Conservation (phyloP, 345 rosid genomes). For the Salix purpurea region DNA sequence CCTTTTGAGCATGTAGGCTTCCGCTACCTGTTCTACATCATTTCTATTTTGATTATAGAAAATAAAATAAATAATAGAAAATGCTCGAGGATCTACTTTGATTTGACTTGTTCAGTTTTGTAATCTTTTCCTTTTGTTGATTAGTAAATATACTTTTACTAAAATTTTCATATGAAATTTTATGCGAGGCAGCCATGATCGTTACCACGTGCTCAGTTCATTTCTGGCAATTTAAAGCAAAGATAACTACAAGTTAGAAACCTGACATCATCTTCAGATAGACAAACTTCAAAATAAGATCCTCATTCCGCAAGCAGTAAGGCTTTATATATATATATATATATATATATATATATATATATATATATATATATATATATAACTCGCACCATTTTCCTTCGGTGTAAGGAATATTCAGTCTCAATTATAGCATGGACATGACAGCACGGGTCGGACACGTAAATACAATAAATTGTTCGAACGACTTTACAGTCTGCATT, state of each 20-base stretch:
- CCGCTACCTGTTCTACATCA: too few relatives aligned
- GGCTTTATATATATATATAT: background rate
- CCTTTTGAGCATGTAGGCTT: too few relatives aligned
- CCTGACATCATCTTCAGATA: background rate
- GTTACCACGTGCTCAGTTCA: background rate
- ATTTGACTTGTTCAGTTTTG: too few relatives aligned
- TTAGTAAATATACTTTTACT: too few relatives aligned
- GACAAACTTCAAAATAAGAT: background rate
- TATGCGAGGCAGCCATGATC: too few relatives aligned
- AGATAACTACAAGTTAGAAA: background rate
- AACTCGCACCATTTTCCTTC: background rate
- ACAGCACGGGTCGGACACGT: background rate
- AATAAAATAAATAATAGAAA: too few relatives aligned
- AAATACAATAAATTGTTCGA: background rate
- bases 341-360: too few relatives aligned
- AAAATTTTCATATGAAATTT: too few relatives aligned
- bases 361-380: too few relatives aligned
- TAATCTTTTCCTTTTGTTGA: too few relatives aligned
- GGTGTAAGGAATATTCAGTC: background rate
- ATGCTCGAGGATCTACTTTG: too few relatives aligned
- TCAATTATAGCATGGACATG: background rate
- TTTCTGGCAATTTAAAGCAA: background rate
- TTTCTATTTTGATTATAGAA: too few relatives aligned
- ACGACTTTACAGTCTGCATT: background rate
- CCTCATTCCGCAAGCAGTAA: background rate